These are phyloP conservation scores for Laetiporus sulphureus DNA, from an alignment of 1,284 basidiomycete species.

Conservation along the genomic window DNA sequence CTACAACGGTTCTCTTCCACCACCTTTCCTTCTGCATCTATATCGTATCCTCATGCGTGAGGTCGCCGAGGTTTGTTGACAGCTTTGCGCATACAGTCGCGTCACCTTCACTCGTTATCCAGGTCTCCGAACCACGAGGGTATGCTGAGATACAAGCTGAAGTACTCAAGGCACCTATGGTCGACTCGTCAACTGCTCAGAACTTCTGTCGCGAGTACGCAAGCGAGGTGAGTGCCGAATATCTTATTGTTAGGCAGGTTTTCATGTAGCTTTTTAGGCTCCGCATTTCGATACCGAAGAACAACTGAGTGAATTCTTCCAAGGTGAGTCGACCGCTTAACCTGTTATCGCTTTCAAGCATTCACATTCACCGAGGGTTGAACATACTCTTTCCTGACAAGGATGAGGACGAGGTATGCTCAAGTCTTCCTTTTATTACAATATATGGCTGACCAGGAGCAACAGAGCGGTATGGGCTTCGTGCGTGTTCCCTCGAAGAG, in stretches of 20 bases:
- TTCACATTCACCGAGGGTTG: conserved; percentile 7
- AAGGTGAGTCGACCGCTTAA: conserved; percentile 30
- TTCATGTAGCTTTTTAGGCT: background rate
- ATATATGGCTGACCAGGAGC: background rate
- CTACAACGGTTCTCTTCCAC: conserved; percentile 30
- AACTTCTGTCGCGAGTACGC: conserved; percentile 31
- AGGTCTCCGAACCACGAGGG: conserved; percentile 35
- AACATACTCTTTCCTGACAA: conserved; percentile 12
- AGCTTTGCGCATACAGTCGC: background rate
- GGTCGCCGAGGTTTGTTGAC: conserved; percentile 19
- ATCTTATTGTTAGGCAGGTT: background rate
- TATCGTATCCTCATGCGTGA: conserved; percentile 16
- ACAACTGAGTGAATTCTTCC: conserved; percentile 56
- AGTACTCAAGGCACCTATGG: conserved; percentile 23
- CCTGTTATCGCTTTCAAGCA: background rate
- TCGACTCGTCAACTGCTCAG: conserved; percentile 3
- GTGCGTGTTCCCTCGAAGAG: background rate
- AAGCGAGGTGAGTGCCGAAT: conserved; percentile 35
- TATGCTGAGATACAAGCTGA: conserved; percentile 30
- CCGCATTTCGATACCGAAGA: conserved; percentile 44
- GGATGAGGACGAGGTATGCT: conserved; percentile 24
- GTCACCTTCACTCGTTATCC: background rate
- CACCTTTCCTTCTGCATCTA: conserved; percentile 54
- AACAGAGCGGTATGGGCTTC: conserved; percentile 13
- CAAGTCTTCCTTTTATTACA: too few relatives aligned